A percentile compares a stretch with the other conserved stretches of the same genome.
Conservation (phyloP, 1,139 yeast genomes). For the Taiozyma sp. region DNA sequence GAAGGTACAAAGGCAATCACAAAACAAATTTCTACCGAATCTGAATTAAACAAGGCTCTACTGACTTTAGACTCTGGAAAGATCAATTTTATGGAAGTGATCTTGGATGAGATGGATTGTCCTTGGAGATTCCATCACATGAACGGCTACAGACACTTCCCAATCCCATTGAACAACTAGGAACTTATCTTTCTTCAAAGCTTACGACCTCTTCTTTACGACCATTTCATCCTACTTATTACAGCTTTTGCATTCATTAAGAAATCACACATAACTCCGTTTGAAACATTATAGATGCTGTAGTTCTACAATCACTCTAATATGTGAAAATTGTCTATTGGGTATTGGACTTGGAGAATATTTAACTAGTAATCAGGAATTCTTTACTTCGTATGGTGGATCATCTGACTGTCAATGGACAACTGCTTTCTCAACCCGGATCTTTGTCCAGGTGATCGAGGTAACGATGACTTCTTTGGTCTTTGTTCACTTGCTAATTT, state of each 20-base stretch:
- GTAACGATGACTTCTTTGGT: neutral
- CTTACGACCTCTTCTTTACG: neutral
- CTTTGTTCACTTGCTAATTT: neutral
- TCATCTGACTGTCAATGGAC: neutral
- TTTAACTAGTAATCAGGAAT: neutral
- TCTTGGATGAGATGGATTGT: conserved; percentile 55
- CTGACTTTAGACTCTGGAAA: conserved; percentile 25
- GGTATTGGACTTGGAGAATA: neutral
- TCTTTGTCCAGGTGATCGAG: neutral
- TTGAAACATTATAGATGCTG: neutral
- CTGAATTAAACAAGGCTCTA: conserved; percentile 29
- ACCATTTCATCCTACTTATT: neutral
- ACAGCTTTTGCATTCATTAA: neutral
- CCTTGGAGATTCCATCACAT: conserved; percentile 48
- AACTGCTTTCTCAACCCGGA: neutral
- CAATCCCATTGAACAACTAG: conserved; percentile 3
- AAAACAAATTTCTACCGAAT: conserved; percentile 32
- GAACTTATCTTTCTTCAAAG: neutral
- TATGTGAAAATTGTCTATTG: neutral
- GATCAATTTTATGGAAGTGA: conserved; percentile 54
- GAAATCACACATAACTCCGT: neutral
- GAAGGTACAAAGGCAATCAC: conserved; percentile 38
- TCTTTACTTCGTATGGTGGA: neutral
- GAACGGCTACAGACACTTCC: conserved; percentile 23
- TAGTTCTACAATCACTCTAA: neutral